Conservation (phyloP, 306 rosid species). For the Elaeagnus macrophylla region DNA sequence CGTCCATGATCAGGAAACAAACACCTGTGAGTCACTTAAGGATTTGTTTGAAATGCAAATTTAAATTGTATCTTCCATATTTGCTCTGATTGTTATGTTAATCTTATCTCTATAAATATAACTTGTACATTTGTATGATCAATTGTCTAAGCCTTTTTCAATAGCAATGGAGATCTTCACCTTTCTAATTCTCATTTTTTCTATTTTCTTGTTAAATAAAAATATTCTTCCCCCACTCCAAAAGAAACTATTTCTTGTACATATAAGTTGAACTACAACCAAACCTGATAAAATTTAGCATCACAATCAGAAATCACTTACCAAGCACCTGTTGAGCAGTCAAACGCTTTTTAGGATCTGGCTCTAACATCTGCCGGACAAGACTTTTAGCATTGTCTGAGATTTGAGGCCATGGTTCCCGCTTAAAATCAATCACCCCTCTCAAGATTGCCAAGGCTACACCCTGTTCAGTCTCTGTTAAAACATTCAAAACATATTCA, state of each 20-base stretch:
- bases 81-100: no score
- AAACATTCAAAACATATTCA: conserved; percentile 7
- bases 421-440: conserved; percentile 90
- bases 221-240: neutral
- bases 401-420: conserved; percentile 99
- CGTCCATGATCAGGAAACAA: no score
- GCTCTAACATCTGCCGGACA: conserved; percentile 85
- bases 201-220: no score
- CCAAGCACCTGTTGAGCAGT: conserved; percentile 97
- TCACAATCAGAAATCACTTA: conserved; percentile 33
- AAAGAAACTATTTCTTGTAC: neutral
- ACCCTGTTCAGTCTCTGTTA: conserved; percentile 81
- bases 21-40: no score
- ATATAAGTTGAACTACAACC: neutral
- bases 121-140: no score
- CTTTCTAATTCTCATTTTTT: no score
- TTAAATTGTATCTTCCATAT: no score
- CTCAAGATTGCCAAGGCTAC: conserved; percentile 95
- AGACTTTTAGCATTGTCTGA: conserved; percentile 94
- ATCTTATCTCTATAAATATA: no score
- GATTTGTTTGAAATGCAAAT: no score
- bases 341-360: conserved; percentile 79
- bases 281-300: conserved; percentile 4
- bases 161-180: no score
- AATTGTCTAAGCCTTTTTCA: no score